Percentiles rank a stretch among this genome's conserved stretches.
Conservation (phyloP, 2,329 filamentous ascomycete species). For the Fonsecaea pedrosoi region DNA sequence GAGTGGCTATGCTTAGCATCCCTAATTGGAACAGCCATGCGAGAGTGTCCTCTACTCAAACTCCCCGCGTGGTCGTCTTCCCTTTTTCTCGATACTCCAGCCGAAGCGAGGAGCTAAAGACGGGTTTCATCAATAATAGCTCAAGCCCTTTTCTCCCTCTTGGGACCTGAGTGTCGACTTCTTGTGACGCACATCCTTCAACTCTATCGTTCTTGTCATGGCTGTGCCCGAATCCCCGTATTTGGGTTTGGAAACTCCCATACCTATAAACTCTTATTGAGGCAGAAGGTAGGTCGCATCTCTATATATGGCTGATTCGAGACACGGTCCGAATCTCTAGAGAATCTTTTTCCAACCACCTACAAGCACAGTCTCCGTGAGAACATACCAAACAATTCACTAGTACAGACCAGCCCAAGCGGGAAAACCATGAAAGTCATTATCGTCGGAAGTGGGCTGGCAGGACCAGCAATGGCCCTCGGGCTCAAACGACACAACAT, state of each 20-base stretch:
- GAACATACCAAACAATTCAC: not conserved
- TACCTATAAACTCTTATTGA: not conserved
- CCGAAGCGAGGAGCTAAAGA: not conserved
- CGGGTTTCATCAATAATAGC: not conserved
- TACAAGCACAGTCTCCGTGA: not conserved
- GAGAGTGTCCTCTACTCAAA: not conserved
- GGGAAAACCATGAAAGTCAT: constrained; percentile 24
- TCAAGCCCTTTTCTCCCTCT: not conserved
- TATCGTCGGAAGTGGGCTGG: constrained; percentile 28
- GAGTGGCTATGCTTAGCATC: too few relatives aligned
- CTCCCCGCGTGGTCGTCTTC: not conserved
- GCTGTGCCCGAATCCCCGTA: not conserved
- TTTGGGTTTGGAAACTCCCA: not conserved
- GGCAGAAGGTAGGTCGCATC: not conserved
- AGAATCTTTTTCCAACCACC: not conserved
- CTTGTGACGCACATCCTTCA: not conserved
- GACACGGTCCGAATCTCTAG: not conserved
- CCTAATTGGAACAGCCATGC: not conserved
- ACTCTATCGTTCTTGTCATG: not conserved
- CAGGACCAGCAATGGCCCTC: constrained; percentile 56
- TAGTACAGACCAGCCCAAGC: not conserved
- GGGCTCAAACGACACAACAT: constrained; percentile 62
- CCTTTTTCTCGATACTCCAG: not conserved
- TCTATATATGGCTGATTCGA: not conserved
- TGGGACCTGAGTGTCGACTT: not conserved